Evolutionary conservation across 306 rosid species (phyloP).

Genomic region (Potentilla sterilis): DNA sequence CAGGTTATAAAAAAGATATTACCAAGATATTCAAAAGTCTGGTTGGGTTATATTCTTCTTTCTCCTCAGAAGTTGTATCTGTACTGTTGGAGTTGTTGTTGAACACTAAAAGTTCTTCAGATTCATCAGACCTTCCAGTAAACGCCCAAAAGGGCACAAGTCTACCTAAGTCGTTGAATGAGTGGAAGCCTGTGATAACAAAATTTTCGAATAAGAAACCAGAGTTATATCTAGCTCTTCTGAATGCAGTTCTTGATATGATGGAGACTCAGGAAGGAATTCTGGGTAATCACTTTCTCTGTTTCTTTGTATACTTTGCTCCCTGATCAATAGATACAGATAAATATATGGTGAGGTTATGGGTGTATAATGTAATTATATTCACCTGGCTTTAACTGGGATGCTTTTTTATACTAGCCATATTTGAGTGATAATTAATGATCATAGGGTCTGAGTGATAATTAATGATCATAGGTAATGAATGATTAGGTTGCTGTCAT

Average conservation of each 20-base stretch:
- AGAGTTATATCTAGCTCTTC: slow-evolving; percentile 67
- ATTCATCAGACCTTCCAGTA: slow-evolving; percentile 33
- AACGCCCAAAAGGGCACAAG: slow-evolving; percentile 30
- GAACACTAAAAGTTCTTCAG: slow-evolving; percentile 46
- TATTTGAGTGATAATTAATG: not conserved
- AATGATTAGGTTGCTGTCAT: not conserved
- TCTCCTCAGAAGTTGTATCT: slow-evolving; percentile 71
- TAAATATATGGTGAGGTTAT: not conserved
- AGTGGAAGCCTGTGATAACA: slow-evolving; percentile 58
- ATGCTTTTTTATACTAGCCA: not conserved
- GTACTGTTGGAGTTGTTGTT: slow-evolving; percentile 65
- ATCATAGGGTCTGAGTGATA: not conserved
- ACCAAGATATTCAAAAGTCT: slow-evolving; percentile 55
- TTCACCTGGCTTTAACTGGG: not conserved
- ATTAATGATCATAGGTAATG: not conserved
- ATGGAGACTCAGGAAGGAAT: slow-evolving; percentile 49
- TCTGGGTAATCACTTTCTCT: slow-evolving; percentile 38
- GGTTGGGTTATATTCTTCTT: slow-evolving; percentile 61
- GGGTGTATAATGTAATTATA: not conserved
- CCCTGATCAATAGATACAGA: not conserved
- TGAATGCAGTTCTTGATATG: slow-evolving; percentile 62
- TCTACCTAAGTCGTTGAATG: slow-evolving; percentile 38
- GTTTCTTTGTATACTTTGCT: slow-evolving; percentile 1
- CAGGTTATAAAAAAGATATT: slow-evolving; percentile 65
- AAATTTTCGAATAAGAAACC: slow-evolving; percentile 70